phyloP scores from a whole-genome alignment of 306 rosid species.

The Spatholobus suberectus region DNA sequence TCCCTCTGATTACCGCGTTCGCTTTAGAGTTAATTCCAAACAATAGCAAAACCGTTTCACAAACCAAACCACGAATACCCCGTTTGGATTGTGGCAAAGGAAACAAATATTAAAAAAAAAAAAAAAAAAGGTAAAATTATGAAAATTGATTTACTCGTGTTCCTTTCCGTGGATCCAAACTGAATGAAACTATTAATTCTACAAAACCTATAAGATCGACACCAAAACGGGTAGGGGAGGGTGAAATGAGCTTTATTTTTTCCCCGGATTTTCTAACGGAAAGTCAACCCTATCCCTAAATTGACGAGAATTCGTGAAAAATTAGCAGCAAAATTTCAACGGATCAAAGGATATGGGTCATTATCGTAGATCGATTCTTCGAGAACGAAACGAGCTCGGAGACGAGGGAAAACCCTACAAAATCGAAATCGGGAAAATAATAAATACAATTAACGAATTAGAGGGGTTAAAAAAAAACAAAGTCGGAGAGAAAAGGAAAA shows the following conservation, averaged over 20 bases:
- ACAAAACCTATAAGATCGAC: not conserved
- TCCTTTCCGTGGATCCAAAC: not conserved
- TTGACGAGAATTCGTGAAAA: not conserved
- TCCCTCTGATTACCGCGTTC: constrained; percentile 85
- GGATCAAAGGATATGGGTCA: constrained; percentile 79
- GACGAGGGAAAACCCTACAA: constrained; percentile 46
- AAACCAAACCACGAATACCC: not conserved
- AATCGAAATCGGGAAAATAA: not conserved
- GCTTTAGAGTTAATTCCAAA: constrained; percentile 62
- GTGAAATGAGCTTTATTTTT: not conserved
- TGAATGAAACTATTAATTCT: not conserved
- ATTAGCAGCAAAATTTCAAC: not conserved
- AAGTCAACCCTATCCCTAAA: constrained; percentile 38
- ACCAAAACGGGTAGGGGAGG: not conserved
- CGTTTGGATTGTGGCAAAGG: not conserved
- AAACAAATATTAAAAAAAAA: not conserved
- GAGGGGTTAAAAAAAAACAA: not conserved
- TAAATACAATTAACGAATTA: not conserved
- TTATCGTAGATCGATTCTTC: constrained; percentile 46
- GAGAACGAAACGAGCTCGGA: constrained; percentile 46
- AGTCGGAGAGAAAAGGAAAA: not conserved
- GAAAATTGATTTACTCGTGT: not conserved
- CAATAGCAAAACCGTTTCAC: constrained; percentile 24
- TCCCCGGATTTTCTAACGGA: constrained; percentile 4
- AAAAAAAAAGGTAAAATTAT: not conserved